Evolutionary conservation across 441 rosid genomes (phyloP).

Genomic region (Macaranga tanarius): DNA sequence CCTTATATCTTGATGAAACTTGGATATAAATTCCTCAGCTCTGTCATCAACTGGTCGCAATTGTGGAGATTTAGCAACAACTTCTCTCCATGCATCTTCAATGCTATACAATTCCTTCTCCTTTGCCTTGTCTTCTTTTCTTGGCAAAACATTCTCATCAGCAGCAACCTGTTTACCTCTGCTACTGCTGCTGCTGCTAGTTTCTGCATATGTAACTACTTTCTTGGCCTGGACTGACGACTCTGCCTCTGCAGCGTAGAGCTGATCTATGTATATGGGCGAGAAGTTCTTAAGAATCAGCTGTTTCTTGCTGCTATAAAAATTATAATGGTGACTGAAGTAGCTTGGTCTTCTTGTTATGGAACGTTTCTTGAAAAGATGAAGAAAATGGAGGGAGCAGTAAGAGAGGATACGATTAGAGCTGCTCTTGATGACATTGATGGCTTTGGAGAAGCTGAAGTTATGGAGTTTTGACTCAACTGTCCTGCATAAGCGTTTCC

Average conservation of each 20-base stretch:
- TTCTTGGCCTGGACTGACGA: slow-evolving; percentile 11
- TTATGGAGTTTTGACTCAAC: slow-evolving; percentile 44
- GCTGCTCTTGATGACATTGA: slow-evolving; percentile 32
- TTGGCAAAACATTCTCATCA: slow-evolving; percentile 16
- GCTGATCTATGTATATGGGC: slow-evolving; percentile 46
- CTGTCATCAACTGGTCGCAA: slow-evolving; percentile 67
- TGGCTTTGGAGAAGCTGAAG: slow-evolving; percentile 34
- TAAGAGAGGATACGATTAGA: slow-evolving; percentile 42
- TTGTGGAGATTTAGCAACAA: slow-evolving; percentile 71
- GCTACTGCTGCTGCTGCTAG: slow-evolving; percentile 27
- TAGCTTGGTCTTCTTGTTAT: slow-evolving; percentile 22
- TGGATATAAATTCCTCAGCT: slow-evolving; percentile 67
- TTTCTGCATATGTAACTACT: slow-evolving; percentile 26
- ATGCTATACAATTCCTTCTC: slow-evolving; percentile 34
- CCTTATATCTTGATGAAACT: slow-evolving; percentile 53
- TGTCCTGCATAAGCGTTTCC: slow-evolving; percentile 42
- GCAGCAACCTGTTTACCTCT: slow-evolving; percentile 22
- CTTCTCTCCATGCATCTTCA: slow-evolving; percentile 77
- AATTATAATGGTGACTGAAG: background rate
- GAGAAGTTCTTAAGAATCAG: slow-evolving; percentile 20
- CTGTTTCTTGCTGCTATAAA: slow-evolving; percentile 19
- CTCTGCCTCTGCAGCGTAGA: slow-evolving; percentile 30
- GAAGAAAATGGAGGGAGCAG: slow-evolving; percentile 40
- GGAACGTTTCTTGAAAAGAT: slow-evolving; percentile 48
- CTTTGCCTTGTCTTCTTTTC: slow-evolving; percentile 17